Evolutionary conservation across 1,284 basidiomycete genomes (phyloP).

Genomic region (Cerioporus squamosus): DNA sequence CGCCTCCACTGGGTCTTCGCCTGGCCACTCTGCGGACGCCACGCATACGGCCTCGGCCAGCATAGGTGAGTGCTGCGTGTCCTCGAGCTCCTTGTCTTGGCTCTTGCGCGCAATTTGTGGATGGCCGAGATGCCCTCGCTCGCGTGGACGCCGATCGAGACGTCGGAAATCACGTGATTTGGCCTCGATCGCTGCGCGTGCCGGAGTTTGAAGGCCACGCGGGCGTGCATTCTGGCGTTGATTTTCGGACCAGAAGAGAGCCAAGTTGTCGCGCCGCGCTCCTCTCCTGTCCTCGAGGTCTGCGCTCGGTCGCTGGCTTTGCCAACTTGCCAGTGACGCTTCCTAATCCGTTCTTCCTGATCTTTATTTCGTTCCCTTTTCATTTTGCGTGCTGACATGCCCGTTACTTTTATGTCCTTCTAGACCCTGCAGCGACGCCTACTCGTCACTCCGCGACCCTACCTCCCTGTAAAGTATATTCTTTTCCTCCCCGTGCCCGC

Average conservation of each 20-base stretch:
- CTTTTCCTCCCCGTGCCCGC: background rate
- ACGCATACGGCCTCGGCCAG: too few species aligned
- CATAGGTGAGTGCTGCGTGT: too few species aligned
- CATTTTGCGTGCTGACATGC: slow-evolving; percentile 19
- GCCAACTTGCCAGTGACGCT: slow-evolving; percentile 15
- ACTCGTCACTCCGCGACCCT: slow-evolving; percentile 20
- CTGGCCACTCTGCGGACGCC: too few species aligned
- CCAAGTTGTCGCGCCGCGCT: slow-evolving; percentile 2
- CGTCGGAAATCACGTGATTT: slow-evolving; percentile 18
- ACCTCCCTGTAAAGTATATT: slow-evolving; percentile 16
- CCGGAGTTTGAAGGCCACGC: slow-evolving; percentile 30
- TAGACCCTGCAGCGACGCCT: slow-evolving; percentile 24
- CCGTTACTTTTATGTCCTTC: slow-evolving; percentile 8
- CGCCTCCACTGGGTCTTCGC: too few species aligned
- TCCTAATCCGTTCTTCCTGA: slow-evolving; percentile 16
- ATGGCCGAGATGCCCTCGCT: background rate
- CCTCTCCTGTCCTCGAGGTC: slow-evolving; percentile 6
- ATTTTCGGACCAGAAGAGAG: slow-evolving; percentile 10
- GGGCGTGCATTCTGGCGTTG: slow-evolving; percentile 13
- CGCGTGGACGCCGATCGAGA: background rate
- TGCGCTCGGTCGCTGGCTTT: slow-evolving; percentile 18
- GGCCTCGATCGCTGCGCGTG: slow-evolving; percentile 14
- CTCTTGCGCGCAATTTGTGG: background rate
- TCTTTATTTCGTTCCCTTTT: slow-evolving; percentile 16
- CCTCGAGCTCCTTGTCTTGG: too few species aligned